Percentiles rank a stretch among this genome's conserved stretches.
These are phyloP conservation scores for Clohesyomyces aquaticus DNA, from an alignment of 495 filamentous ascomycete species.

Conservation along the genomic window DNA sequence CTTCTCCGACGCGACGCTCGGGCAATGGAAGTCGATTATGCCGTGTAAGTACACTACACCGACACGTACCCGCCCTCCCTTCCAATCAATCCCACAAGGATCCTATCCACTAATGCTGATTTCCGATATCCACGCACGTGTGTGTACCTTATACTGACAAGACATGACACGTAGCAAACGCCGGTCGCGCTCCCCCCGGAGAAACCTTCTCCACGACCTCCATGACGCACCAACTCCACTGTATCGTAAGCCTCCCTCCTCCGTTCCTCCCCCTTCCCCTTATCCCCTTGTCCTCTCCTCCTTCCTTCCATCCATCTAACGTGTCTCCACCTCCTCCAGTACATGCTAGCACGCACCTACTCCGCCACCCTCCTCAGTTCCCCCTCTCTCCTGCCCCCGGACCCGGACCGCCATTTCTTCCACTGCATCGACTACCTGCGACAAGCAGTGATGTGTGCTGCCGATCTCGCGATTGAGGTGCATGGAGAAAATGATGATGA, in stretches of 20 bases:
- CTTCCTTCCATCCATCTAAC: not conserved
- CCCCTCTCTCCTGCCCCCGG: not conserved
- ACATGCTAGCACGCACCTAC: conserved; percentile 12
- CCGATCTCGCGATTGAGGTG: conserved; percentile 11
- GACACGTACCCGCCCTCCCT: too few relatives aligned
- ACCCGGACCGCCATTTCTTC: conserved; percentile 13
- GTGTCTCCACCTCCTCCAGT: not conserved
- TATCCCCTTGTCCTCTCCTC: not conserved
- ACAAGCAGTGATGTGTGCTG: conserved; percentile 15
- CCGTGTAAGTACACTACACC: not conserved
- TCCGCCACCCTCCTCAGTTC: not conserved
- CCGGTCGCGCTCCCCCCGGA: not conserved
- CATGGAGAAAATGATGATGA: conserved; percentile 6
- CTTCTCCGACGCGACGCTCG: conserved; percentile 9
- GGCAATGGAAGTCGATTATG: conserved; percentile 18
- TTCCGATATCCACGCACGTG: too few relatives aligned
- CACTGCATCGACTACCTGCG: conserved; percentile 18
- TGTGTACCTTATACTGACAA: not conserved
- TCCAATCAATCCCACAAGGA: too few relatives aligned
- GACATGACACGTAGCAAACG: not conserved
- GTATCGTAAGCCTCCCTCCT: conserved; percentile 3
- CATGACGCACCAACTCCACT: conserved; percentile 22
- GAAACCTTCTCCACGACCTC: conserved; percentile 9
- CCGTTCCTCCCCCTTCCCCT: not conserved
- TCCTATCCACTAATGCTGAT: too few relatives aligned